phyloP scores from a whole-genome alignment of 192 early-diverging fungal species.

The Coemansia sp. region DNA sequence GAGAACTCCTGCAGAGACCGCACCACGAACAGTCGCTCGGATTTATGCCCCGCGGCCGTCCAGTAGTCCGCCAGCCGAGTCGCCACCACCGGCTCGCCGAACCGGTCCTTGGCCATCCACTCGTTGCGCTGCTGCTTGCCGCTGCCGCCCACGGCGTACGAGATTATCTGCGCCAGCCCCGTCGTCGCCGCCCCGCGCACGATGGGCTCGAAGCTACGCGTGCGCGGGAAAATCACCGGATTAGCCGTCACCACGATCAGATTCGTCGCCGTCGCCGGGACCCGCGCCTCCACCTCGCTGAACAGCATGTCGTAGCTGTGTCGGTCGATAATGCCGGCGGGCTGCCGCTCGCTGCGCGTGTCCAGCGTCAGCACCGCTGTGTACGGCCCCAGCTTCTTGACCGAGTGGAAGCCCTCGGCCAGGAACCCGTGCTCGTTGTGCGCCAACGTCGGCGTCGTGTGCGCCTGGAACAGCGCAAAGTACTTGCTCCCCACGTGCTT shows the following conservation, averaged over 20 bases:
- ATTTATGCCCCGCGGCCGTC: slow-evolving; percentile 61
- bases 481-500: slow-evolving; percentile 65
- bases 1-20: slow-evolving; percentile 66
- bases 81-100: slow-evolving; percentile 73
- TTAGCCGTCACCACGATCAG: slow-evolving; percentile 66
- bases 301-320: slow-evolving; percentile 62
- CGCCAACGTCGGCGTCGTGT: slow-evolving; percentile 61
- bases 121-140: slow-evolving; percentile 41
- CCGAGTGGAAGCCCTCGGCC: slow-evolving; percentile 56
- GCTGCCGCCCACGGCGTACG: slow-evolving; percentile 29
- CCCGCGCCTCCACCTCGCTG: slow-evolving; percentile 50
- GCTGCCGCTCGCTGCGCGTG: slow-evolving; percentile 69
- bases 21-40: slow-evolving; percentile 66
- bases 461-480: slow-evolving; percentile 85
- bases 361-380: slow-evolving; percentile 71
- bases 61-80: slow-evolving; percentile 78
- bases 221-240: slow-evolving; percentile 71
- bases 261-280: slow-evolving; percentile 62
- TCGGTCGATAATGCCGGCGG: slow-evolving; percentile 60
- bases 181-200: slow-evolving; percentile 57
- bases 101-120: slow-evolving; percentile 54
- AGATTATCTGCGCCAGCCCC: slow-evolving; percentile 47
- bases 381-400: slow-evolving; percentile 65
- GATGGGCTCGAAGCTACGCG: slow-evolving; percentile 64
- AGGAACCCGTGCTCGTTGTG: slow-evolving; percentile 55